Conservation (phyloP, 441 rosid genomes). For the Omphalea diandra region DNA sequence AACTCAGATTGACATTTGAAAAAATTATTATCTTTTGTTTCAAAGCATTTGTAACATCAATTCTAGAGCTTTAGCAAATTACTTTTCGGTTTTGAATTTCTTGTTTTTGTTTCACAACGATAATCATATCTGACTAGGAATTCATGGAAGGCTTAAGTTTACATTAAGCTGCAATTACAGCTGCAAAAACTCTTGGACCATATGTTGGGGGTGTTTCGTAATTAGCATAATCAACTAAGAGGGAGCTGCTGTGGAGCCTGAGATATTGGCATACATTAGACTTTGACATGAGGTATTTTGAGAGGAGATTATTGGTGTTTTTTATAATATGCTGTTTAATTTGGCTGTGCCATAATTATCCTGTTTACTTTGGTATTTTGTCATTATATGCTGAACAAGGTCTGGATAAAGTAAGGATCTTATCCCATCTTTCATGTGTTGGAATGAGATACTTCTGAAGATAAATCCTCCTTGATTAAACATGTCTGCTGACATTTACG, state of each 20-base stretch:
- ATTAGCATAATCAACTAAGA: neutral
- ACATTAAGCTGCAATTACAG: neutral
- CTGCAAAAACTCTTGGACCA: neutral
- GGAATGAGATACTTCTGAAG: neutral
- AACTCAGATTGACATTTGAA: conserved; percentile 3
- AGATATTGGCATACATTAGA: neutral
- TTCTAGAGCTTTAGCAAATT: conserved; percentile 3
- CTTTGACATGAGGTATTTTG: neutral
- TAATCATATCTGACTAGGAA: neutral
- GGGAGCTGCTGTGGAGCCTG: neutral
- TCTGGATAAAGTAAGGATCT: neutral
- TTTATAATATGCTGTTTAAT: neutral
- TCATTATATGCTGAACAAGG: neutral
- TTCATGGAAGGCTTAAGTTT: neutral
- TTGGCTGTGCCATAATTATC: no score
- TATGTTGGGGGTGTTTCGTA: neutral
- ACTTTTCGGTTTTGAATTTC: neutral
- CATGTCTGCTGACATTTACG: neutral
- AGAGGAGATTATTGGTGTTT: neutral
- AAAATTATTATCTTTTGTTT: neutral
- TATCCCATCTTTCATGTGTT: neutral
- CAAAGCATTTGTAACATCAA: neutral
- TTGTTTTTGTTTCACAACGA: neutral
- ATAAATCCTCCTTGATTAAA: neutral
- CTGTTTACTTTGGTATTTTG: no score